phyloP scores from a whole-genome alignment of 306 rosid species.

The Quillaja saponaria region DNA sequence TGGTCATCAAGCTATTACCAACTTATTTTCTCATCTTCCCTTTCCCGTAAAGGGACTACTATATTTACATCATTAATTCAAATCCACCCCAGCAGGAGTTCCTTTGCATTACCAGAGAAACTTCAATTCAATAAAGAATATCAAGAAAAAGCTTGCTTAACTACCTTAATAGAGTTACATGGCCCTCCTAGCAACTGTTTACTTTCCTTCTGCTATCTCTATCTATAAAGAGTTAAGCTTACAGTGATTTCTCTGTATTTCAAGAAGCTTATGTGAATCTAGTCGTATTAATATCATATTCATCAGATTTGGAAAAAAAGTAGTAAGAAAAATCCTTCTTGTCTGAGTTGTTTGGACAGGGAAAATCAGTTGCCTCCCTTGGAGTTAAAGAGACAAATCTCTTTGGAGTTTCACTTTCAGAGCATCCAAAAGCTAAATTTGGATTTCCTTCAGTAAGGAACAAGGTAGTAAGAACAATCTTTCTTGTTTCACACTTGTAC shows the following conservation, averaged over 20 bases:
- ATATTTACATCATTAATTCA: too few relatives aligned
- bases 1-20: constrained; percentile 4
- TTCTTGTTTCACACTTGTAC: too few relatives aligned
- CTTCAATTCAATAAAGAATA: too few relatives aligned
- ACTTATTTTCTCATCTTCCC: not conserved
- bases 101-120: too few relatives aligned
- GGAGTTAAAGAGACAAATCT: constrained; percentile 23
- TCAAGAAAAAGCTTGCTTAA: too few relatives aligned
- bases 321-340: too few relatives aligned
- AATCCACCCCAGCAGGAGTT: too few relatives aligned
- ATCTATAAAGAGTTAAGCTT: constrained; percentile 26
- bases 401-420: constrained; percentile 27
- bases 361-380: constrained; percentile 19
- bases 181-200: constrained; percentile 31
- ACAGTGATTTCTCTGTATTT: not conserved
- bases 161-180: constrained; percentile 1
- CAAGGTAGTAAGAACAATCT: not conserved
- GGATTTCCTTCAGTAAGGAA: constrained; percentile 19
- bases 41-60: too few relatives aligned
- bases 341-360: constrained; percentile 16
- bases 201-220: constrained; percentile 20
- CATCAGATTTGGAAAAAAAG: too few relatives aligned
- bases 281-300: too few relatives aligned
- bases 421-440: constrained; percentile 12
- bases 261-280: not conserved